These are phyloP conservation scores for Saksenaea oblongispora DNA, from an alignment of 371 early-diverging fungal genomes.

Conservation along the genomic window DNA sequence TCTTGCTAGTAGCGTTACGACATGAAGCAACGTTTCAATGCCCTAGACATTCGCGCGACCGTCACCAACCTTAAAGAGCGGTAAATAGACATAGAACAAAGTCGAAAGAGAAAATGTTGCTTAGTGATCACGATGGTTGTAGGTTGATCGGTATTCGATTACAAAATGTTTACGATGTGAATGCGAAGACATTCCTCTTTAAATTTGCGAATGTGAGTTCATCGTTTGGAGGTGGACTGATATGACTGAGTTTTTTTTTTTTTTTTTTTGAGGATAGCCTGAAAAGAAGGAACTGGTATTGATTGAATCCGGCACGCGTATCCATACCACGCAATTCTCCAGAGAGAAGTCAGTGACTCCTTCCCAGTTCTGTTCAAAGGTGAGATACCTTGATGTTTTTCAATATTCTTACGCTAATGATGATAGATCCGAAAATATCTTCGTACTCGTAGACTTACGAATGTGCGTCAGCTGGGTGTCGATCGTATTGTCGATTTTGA, in stretches of 20 bases:
- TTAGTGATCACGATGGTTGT: constrained; percentile 1
- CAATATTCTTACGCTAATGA: neutral
- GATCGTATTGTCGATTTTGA: constrained; percentile 95
- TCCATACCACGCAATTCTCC: constrained; percentile 89
- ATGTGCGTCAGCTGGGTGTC: constrained; percentile 84
- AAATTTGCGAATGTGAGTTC: constrained; percentile 82
- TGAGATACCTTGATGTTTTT: constrained; percentile 10
- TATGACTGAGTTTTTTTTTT: neutral
- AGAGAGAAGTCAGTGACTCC: constrained; percentile 89
- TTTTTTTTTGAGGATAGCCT: constrained; percentile 44
- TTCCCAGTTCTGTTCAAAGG: constrained; percentile 85
- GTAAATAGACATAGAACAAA: constrained; percentile 27
- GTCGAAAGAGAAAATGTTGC: neutral
- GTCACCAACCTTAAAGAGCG: constrained; percentile 71
- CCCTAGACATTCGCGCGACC: constrained; percentile 85
- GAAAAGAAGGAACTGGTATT: constrained; percentile 88
- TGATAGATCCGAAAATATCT: constrained; percentile 87
- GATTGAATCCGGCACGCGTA: constrained; percentile 91
- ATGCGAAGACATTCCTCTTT: constrained; percentile 85
- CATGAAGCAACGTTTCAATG: constrained; percentile 84
- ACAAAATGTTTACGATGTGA: constrained; percentile 95
- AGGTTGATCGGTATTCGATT: constrained; percentile 84
- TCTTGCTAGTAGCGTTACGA: neutral
- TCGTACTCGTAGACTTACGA: constrained; percentile 78
- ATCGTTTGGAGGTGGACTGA: neutral